phyloP scores from a whole-genome alignment of 108 stramenopile genomes.

The Cylindrotheca closterium region DNA sequence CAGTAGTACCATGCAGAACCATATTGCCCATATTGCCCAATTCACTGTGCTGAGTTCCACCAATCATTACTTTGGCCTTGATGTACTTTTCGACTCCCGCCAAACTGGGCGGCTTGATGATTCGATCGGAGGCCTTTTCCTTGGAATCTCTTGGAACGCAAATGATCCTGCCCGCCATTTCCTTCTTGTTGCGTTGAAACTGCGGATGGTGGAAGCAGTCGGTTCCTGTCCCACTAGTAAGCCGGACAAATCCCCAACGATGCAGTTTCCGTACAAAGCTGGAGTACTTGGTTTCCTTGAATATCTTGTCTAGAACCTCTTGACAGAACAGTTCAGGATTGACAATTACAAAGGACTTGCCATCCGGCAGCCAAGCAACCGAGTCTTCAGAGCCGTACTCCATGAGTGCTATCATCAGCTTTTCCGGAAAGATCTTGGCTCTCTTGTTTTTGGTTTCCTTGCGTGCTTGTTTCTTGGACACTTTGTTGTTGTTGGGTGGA shows the following conservation, averaged over 20 bases:
- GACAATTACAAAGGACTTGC: slow-evolving; percentile 59
- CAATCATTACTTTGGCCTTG: slow-evolving; percentile 10
- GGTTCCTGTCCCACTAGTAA: slow-evolving; percentile 55
- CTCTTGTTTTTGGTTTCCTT: slow-evolving; percentile 20
- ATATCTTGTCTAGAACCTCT: slow-evolving; percentile 32
- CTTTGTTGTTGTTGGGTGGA: neutral
- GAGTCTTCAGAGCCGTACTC: slow-evolving; percentile 37
- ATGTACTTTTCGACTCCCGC: slow-evolving; percentile 57
- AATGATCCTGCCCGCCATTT: slow-evolving; percentile 34
- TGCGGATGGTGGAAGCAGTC: slow-evolving; percentile 61
- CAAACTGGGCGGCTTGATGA: slow-evolving; percentile 31
- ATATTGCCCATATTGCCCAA: too few species aligned
- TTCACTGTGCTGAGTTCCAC: neutral
- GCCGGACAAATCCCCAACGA: slow-evolving; percentile 63
- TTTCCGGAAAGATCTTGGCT: slow-evolving; percentile 39
- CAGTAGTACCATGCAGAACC: too few species aligned
- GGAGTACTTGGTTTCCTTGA: slow-evolving; percentile 50
- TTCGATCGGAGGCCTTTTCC: slow-evolving; percentile 6
- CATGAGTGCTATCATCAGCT: slow-evolving; percentile 44
- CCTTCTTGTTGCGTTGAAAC: slow-evolving; percentile 37
- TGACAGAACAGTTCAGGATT: slow-evolving; percentile 36
- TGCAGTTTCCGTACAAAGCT: slow-evolving; percentile 62
- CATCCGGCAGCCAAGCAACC: slow-evolving; percentile 58
- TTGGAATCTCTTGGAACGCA: slow-evolving; percentile 25
- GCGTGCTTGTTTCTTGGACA: neutral